Evolutionary conservation across 768 basidiomycete genomes (phyloP), one percentile per base, ranked within the genome.

Genomic region (Cytidiella melzeri): DNA sequence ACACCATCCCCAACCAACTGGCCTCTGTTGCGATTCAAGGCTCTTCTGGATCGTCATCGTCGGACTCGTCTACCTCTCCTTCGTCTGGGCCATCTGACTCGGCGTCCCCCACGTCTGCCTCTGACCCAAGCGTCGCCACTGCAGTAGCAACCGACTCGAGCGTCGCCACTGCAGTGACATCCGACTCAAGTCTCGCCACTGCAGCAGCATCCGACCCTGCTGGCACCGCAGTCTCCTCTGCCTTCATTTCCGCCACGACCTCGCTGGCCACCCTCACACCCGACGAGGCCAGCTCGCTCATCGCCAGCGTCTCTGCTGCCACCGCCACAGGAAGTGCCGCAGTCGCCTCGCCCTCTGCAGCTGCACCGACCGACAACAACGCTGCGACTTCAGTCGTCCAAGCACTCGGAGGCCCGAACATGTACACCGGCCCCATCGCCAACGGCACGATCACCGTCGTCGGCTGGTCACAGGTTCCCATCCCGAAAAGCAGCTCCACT

Each of bases 1-100:
- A 88, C 67, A 73, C 74, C 21, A 55, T 69, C 51, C 69, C 76
- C 30, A 74, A 87, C 65, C 62, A 67, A 50, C 64, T 87, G 55
- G 69, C 71, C 43, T 61, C 72, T 53, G 63, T 81, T 43, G 70
- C 71, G 20, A 74, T 73, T 50, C 56, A 34, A 28, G 45, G 18
- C 5, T 54, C 53, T 43, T 41, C 52, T 10, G 48, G 52, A 30
- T 57, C 65, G 44, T 41, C 54, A 26, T 57, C 56, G 25, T 59
- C 40, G 7, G 44, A 61, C 9, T 56, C 60, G 5, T 44, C 48
- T 40, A 57, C 71, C 15, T 28, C 56, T 15, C 44, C 56, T 48
- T 54, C 49, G 34, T 38, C 46, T 49, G 24, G 57, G 13, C 36
- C 54, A 5, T 43, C 59, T n/a, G 49, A 56, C 48, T 55, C 50